Evolutionary conservation across 352 stramenopile species (phyloP), one percentile per base, ranked within the genome.

Genomic region (Phytophthora brassicae): DNA sequence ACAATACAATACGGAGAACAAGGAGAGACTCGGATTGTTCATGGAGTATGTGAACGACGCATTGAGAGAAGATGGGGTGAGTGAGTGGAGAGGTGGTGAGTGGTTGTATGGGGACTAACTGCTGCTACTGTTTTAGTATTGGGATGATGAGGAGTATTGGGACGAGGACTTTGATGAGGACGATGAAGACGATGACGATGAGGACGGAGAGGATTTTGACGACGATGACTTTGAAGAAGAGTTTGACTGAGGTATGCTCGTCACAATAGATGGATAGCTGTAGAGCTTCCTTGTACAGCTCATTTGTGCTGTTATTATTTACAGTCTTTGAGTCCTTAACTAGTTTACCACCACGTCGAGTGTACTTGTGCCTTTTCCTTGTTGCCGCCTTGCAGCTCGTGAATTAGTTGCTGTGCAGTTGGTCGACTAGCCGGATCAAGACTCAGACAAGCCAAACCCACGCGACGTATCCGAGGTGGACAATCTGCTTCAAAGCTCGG

Each of bases 21-120:
- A 74, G 22, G 79, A 85, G 36, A 51, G 65, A 2, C 66, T 88
- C 31, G 72, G 79, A 41, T 61, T 41, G n/a, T 84, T 88, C 44
- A 86, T 88, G 74, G 35, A 65, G 33, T 88, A 85, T 53, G 66
- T 88, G 35, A 88, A 88, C 60, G 47, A 68, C 19, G 76, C 79
- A 12, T 55, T 88, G 28, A 70, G 72, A 39, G 68, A 70, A 29
- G 79, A 88, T 36, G 76, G 74, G 38, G 79, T 88, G 57, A 54
- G 65, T 49, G 16, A 14, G 19, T 9, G 35, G 23, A 26, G 35
- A 44, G 19, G n/a, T 13, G 38, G 23, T 11, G 35, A 42, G 26
- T 7, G 20, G 14, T 22, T 42, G 35, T n/a, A 6, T 42, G 35
- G 12, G 35, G 3, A 22, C 19, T 35, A 16, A 43, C 23, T 64